These are phyloP conservation scores for Acorus calamus DNA, from an alignment of 106 monocot genomes.

Conservation along the genomic window DNA sequence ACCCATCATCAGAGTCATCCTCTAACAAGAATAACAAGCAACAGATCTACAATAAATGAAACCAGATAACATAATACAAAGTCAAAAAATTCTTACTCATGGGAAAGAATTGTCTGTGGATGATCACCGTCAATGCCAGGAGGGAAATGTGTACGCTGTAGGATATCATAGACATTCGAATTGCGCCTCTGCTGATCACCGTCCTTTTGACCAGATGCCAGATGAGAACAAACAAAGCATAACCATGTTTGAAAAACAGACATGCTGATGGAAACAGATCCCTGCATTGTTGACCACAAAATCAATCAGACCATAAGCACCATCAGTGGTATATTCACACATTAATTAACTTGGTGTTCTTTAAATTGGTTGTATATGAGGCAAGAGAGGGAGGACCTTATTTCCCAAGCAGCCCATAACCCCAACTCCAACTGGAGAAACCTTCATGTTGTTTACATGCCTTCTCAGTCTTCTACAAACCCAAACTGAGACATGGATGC, in stretches of 20 bases:
- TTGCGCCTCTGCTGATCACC: not conserved
- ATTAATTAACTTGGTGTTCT: too few species aligned
- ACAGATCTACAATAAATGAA: not conserved
- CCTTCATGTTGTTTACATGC: conserved; percentile 56
- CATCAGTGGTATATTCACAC: not conserved
- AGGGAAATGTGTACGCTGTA: not conserved
- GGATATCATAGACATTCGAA: not conserved
- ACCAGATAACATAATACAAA: too few species aligned
- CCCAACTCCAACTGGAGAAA: conserved; percentile 61
- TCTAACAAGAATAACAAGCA: too few species aligned
- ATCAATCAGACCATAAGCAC: not conserved
- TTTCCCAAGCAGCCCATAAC: conserved; percentile 84
- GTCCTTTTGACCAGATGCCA: not conserved
- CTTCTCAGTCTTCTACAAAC: conserved; percentile 39
- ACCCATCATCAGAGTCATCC: too few species aligned
- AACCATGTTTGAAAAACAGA: not conserved
- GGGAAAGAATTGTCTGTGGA: not conserved
- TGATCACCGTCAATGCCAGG: not conserved
- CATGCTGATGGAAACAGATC: conserved; percentile 1
- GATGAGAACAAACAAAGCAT: not conserved
- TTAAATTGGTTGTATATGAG: too few species aligned
- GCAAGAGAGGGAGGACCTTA: conserved; percentile 30
- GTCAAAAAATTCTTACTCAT: not conserved
- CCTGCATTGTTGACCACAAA: not conserved
- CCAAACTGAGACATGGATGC: conserved; percentile 71